Percentiles rank a stretch among this genome's conserved stretches.
These are phyloP conservation scores for Phragmites australis DNA, from an alignment of 176 grass and related monocot genomes.

Conservation along the genomic window DNA sequence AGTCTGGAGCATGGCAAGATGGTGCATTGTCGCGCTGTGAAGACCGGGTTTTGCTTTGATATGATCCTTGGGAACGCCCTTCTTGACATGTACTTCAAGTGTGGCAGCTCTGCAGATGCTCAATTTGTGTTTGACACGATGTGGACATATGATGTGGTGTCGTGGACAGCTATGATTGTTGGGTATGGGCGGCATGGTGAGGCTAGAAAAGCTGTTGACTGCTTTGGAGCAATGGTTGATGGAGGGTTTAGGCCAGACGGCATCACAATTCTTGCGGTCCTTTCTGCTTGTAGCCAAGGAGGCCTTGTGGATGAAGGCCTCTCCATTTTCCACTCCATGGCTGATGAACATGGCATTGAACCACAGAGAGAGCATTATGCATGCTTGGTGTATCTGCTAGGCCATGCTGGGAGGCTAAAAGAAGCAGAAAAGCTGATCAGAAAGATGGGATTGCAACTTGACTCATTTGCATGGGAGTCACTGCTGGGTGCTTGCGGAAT, in stretches of 20 bases:
- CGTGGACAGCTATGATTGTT: slow-evolving; percentile 35
- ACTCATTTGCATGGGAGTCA: slow-evolving; percentile 53
- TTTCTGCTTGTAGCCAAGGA: slow-evolving; percentile 48
- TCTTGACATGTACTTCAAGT: slow-evolving; percentile 61
- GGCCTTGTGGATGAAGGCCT: slow-evolving; percentile 47
- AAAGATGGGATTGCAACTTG: slow-evolving; percentile 40
- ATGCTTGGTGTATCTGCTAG: slow-evolving; percentile 50
- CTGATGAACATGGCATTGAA: slow-evolving; percentile 29
- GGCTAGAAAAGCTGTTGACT: background rate
- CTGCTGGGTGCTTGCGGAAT: slow-evolving; percentile 38
- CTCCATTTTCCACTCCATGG: slow-evolving; percentile 41
- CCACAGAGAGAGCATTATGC: slow-evolving; percentile 52
- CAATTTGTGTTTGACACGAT: slow-evolving; percentile 12
- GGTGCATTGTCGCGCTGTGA: slow-evolving; percentile 40
- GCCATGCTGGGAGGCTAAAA: slow-evolving; percentile 40
- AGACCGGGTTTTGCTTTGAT: slow-evolving; percentile 19
- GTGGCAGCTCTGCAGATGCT: slow-evolving; percentile 40
- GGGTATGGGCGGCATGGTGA: slow-evolving; percentile 19
- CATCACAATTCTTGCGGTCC: slow-evolving; percentile 36
- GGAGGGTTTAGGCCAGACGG: background rate
- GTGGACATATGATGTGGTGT: slow-evolving; percentile 20
- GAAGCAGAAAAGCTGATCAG: slow-evolving; percentile 38
- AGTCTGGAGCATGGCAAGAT: slow-evolving; percentile 43
- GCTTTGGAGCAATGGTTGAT: slow-evolving; percentile 37
- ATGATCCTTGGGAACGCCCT: slow-evolving; percentile 32